Base-by-base conservation (phyloP, 208 protist genomes). In the Balamuthia mandrillaris region DNA sequence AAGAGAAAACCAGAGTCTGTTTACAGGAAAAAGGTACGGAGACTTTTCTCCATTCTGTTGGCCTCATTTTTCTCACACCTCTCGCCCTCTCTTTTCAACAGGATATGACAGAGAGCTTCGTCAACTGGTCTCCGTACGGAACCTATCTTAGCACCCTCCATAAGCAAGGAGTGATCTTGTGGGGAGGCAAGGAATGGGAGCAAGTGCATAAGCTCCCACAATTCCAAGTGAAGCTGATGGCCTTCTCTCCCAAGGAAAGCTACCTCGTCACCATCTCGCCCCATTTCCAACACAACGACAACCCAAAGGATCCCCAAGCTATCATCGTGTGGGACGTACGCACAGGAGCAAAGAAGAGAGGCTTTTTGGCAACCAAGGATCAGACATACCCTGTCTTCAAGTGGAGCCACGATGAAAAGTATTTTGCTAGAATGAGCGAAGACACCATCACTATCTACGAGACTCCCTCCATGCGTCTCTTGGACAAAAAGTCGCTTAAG, bases 261-360 rank as follows among this genome's bases (percentile, higher is more conserved):
- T 81, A 81, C 33, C 45, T 81, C 35, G 74, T 81, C 51, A 81
- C 74, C n/a, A 65, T 81, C 42, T 78, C 68, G 31, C 51, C 68
- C 29, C 68, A 78, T 29, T 47, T 78, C 5, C 6, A 41, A 24
- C 68, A 41, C 35, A 60, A 81, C 37, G 74, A 81, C 74, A 81
- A 81, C 35, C 74, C 74, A 10, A 81, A 81, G 51, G 74, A 81
- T 24, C 74, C 74, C 31, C 74, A 81, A 24, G 74, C 37, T 21
- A 29, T 81, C 2, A 47, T 81, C 35, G 42, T 81, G 14, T 81
- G 74, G 74, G 74, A 81, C 35, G 74, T 81, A 3, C 74, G 51
- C 74, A 81, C 51, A 33, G 74, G 74, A 18, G 51, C 44, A 4
- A 60, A 63, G 51, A 81, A 65, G 51, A 47, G 74, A 6, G 74